phyloP scores from a whole-genome alignment of 1,284 basidiomycete genomes.

The Sparassis latifolia region DNA sequence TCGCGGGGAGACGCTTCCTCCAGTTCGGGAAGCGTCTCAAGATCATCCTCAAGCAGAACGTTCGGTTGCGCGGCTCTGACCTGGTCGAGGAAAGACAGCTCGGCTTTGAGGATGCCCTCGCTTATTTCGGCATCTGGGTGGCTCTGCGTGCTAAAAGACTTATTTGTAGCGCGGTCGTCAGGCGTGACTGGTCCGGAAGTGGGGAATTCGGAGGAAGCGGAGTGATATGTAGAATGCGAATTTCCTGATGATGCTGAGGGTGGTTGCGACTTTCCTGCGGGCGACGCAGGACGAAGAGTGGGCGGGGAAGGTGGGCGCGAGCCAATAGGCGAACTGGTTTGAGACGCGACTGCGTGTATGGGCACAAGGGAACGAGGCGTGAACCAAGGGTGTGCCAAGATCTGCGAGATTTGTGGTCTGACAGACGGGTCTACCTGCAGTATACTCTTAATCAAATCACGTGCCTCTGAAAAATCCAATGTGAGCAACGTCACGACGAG shows the following conservation, averaged over 20 bases:
- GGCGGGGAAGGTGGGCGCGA: constrained; percentile 20
- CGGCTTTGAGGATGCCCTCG: too few species aligned
- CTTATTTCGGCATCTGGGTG: too few species aligned
- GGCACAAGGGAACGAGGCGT: constrained; percentile 35
- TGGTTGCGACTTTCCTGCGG: constrained; percentile 23
- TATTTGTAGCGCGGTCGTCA: constrained; percentile 25
- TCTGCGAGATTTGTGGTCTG: constrained; percentile 78
- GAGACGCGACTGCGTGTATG: constrained; percentile 22
- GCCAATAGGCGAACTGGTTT: constrained; percentile 21
- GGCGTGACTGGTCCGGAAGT: constrained; percentile 51
- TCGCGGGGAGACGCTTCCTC: not conserved
- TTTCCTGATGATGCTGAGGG: constrained; percentile 39
- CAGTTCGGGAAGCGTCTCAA: not conserved
- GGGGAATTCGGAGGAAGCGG: constrained; percentile 44
- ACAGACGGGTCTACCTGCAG: constrained; percentile 76
- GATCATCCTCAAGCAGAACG: too few species aligned
- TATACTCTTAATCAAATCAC: constrained; percentile 73
- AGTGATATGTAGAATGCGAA: constrained; percentile 48
- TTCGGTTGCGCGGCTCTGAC: too few species aligned
- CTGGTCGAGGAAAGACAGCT: too few species aligned
- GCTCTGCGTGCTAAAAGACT: not conserved
- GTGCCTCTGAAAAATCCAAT: constrained; percentile 55
- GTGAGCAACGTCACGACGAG: not conserved
- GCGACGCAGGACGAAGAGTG: constrained; percentile 16
- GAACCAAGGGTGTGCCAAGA: constrained; percentile 92